Base-by-base conservation (phyloP, 805 yeast genomes). In the Isabelozyma rhagii region DNA sequence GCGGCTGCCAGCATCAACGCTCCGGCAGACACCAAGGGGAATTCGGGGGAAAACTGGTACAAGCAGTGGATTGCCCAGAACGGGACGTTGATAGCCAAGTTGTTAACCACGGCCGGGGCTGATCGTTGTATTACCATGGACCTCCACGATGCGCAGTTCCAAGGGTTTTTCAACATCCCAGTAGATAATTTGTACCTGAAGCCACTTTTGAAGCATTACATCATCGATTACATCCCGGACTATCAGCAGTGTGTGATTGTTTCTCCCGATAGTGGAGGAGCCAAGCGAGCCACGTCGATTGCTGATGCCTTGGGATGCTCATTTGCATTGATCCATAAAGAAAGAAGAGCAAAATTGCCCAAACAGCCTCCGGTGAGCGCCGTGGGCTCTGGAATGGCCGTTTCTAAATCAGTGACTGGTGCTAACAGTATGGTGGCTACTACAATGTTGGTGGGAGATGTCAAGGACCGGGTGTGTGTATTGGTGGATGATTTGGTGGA, bases 191-290 rank as follows among this genome's bases (percentile, higher is more conserved):
- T 94, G 55, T 90, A 89, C 66, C 89, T 94, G 44, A 86, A 87
- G 63, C 97, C 97, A 1, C 74, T 94, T 50, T 73, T 93, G 49
- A 92, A 89, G 65, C 87, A 89, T 56, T 94, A 91, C 68, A 91
- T 94, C 52, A 76, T 82, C 18, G 84, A 85, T 51, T 76, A 78
- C 54, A 84, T 94, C 49, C 93, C 96, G n/a, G 69, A 88, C 53
- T 89, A 84, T 63, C 81, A 81, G 56, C 86, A 91, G 40, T 87
- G 93, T 41, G 96, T 94, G 7, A 83, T 94, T 58, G 97, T 94
- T 34, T 90, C 97, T 1, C 99, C 99, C 0, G 99, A 94, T 69
- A 94, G 97, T 18, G 99, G 99, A 62, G 99, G 99, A 54, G 99
- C 99, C 45, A 94, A 94, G 68, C 76, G 99, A 56, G 97, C 99